Percentiles rank a stretch among this genome's conserved stretches.
Conservation (phyloP, 768 basidiomycete species). For the Tephrocybe rancida region DNA sequence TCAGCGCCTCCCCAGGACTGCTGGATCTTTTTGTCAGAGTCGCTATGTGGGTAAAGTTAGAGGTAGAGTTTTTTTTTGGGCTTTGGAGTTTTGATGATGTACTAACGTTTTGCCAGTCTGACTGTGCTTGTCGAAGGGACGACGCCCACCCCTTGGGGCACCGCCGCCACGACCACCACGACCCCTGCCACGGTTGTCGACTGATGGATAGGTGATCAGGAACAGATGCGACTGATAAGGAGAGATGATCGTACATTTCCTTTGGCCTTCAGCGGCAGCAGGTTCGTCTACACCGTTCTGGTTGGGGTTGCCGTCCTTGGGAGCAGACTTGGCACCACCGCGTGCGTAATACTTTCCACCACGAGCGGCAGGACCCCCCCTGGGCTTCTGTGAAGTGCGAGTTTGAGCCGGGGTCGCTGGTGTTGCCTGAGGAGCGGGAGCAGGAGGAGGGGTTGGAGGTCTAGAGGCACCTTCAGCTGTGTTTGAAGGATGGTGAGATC, state of each 20-base stretch:
- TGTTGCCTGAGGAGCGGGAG: constrained; percentile 29
- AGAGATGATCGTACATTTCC: constrained; percentile 34
- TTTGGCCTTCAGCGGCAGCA: constrained; percentile 31
- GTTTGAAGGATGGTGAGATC: constrained; percentile 12
- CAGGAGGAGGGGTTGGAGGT: constrained; percentile 37
- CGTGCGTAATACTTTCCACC: constrained; percentile 72
- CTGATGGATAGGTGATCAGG: constrained; percentile 26
- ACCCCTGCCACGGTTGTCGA: constrained; percentile 54
- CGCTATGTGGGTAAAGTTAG: constrained; percentile 46
- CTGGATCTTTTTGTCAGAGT: constrained; percentile 93
- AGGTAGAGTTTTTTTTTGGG: neutral
- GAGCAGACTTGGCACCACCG: constrained; percentile 47
- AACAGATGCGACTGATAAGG: constrained; percentile 1
- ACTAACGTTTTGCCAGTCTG: constrained; percentile 82
- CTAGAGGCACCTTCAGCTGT: constrained; percentile 51
- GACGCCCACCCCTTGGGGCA: constrained; percentile 61
- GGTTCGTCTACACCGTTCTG: constrained; percentile 47
- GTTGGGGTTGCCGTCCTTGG: constrained; percentile 35
- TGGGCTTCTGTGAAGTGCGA: constrained; percentile 45
- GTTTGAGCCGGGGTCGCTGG: constrained; percentile 43
- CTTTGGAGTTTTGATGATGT: neutral
- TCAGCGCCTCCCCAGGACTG: constrained; percentile 96
- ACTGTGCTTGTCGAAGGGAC: constrained; percentile 85
- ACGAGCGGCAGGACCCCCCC: constrained; percentile 62
- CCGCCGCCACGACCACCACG: constrained; percentile 55